Conservation (phyloP, 2,329 filamentous ascomycete species). For the Diplodia sapinea region DNA sequence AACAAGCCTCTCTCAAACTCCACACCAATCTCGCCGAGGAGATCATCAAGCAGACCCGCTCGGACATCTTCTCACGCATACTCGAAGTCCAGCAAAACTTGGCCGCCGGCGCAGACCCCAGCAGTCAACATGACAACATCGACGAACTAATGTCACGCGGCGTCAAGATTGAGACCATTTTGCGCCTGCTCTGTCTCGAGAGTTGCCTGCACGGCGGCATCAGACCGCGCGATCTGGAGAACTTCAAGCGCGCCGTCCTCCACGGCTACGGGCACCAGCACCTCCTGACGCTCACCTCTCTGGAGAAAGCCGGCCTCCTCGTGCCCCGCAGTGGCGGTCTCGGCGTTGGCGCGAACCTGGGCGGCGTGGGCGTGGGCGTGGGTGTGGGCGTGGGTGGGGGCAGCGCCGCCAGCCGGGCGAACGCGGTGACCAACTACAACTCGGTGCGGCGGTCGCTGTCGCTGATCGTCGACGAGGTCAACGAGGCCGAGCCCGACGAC, state of each 20-base stretch:
- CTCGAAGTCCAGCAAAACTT: conserved; percentile 96
- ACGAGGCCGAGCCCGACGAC: conserved; percentile 91
- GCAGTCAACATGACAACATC: conserved; percentile 85
- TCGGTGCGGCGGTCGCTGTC: conserved; percentile 84
- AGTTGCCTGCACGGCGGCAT: conserved; percentile 89
- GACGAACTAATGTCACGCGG: conserved; percentile 94
- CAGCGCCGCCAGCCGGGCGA: conserved; percentile 56
- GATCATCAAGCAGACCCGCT: conserved; percentile 89
- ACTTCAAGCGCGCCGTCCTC: conserved; percentile 83
- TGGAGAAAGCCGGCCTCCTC: conserved; percentile 90
- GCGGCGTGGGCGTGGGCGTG: conserved; percentile 36
- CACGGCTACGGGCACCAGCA: conserved; percentile 97
- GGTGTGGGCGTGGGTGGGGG: conserved; percentile 58
- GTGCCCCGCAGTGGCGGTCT: conserved; percentile 58
- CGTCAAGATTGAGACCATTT: conserved; percentile 77
- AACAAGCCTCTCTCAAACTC: conserved; percentile 89
- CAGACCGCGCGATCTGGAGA: conserved; percentile 85
- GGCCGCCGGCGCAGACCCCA: conserved; percentile 86
- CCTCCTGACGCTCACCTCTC: conserved; percentile 81
- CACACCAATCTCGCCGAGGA: conserved; percentile 94
- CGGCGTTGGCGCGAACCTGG: conserved; percentile 53
- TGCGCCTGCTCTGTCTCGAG: conserved; percentile 87
- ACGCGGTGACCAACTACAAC: conserved; percentile 69
- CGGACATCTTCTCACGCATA: conserved; percentile 84
- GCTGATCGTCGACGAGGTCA: conserved; percentile 94